A percentile compares a stretch with the other conserved stretches of the same genome.
phyloP scores from a whole-genome alignment of 176 grass and related monocot genomes.

The Raddia guianensis region DNA sequence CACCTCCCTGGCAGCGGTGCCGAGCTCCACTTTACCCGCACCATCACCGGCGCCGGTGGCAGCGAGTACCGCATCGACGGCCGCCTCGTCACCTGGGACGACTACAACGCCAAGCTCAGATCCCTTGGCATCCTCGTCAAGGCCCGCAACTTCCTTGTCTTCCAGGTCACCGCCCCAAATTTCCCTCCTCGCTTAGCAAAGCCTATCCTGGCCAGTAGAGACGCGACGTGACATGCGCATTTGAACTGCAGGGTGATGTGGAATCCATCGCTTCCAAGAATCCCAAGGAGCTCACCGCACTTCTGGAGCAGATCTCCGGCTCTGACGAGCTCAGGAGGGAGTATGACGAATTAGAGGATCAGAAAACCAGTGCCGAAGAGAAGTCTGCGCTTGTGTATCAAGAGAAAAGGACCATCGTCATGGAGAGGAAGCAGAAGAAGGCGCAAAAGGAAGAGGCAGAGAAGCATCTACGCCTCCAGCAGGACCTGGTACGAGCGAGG shows the following conservation, averaged over 20 bases:
- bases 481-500: constrained; percentile 60
- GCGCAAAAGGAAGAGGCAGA: constrained; percentile 94
- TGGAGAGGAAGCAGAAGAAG: constrained; percentile 99
- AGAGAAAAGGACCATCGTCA: constrained; percentile 88
- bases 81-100: constrained; percentile 67
- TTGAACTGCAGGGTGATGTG: constrained; percentile 74
- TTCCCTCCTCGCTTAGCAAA: constrained; percentile 11
- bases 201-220: neutral
- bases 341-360: constrained; percentile 78
- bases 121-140: constrained; percentile 97
- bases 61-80: constrained; percentile 81
- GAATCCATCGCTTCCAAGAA: constrained; percentile 99
- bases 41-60: constrained; percentile 69
- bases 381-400: constrained; percentile 96
- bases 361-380: constrained; percentile 69
- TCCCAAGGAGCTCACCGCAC: constrained; percentile 84
- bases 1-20: constrained; percentile 29
- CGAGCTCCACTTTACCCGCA: constrained; percentile 80
- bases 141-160: constrained; percentile 96
- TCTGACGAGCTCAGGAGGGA: constrained; percentile 91
- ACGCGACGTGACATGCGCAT: constrained; percentile 29
- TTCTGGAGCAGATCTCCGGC: constrained; percentile 94
- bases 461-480: constrained; percentile 79
- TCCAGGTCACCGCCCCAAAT: constrained; percentile 60
- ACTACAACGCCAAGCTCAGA: constrained; percentile 88